These are phyloP conservation scores for Chaetomidium leptoderma DNA, from an alignment of 495 filamentous ascomycete genomes.

Conservation along the genomic window DNA sequence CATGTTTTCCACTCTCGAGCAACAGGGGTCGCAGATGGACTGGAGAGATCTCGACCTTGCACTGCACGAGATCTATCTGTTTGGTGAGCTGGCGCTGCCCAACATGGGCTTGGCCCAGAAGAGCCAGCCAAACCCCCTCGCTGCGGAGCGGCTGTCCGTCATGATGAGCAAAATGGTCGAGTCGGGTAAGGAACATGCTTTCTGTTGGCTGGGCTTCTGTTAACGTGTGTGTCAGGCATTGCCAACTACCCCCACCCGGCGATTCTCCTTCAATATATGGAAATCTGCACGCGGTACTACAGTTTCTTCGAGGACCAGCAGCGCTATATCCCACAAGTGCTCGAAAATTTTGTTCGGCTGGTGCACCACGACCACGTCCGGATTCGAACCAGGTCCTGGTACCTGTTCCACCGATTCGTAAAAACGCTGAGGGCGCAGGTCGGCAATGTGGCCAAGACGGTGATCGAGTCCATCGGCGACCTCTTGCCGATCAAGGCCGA, in stretches of 20 bases:
- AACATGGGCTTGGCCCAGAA: conserved; percentile 80
- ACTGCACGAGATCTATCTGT: conserved; percentile 94
- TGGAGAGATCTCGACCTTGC: conserved; percentile 96
- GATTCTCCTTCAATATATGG: conserved; percentile 94
- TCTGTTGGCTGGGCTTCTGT: too few relatives aligned
- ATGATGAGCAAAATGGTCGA: conserved; percentile 96
- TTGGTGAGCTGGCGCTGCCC: conserved; percentile 85
- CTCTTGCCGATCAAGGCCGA: conserved; percentile 88
- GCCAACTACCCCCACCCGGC: conserved; percentile 82
- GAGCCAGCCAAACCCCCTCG: conserved; percentile 66
- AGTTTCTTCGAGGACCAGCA: conserved; percentile 86
- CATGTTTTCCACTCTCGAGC: conserved; percentile 72
- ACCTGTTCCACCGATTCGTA: conserved; percentile 90
- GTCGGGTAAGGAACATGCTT: conserved; percentile 57
- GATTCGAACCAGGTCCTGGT: conserved; percentile 89
- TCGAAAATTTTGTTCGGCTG: conserved; percentile 89
- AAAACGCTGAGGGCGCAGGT: conserved; percentile 78
- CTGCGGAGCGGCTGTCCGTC: conserved; percentile 69
- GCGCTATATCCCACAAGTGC: conserved; percentile 69
- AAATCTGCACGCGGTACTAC: conserved; percentile 89
- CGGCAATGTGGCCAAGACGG: conserved; percentile 80
- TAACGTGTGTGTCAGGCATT: conserved; percentile 54
- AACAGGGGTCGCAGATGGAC: conserved; percentile 67
- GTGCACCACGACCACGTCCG: conserved; percentile 81
- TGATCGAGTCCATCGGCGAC: conserved; percentile 85